Base-by-base conservation (phyloP, 371 early-diverging fungal genomes). In the Mortierella sp. region DNA sequence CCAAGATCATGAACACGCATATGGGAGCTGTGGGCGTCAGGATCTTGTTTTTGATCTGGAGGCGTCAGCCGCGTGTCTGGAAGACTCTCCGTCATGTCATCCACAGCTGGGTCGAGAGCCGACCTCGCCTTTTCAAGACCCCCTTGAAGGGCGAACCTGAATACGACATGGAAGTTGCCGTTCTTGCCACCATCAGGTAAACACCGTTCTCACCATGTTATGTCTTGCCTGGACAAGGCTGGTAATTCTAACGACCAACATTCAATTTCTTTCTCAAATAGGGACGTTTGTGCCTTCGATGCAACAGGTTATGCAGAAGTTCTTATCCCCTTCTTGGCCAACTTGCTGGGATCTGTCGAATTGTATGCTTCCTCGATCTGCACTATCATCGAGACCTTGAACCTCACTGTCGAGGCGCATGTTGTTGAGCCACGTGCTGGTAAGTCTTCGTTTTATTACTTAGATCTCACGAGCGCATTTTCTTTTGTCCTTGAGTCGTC, bases 11-110 rank as follows among this genome's bases (percentile, higher is more conserved):
- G n/a, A 74, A 73, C 72, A 87, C 89, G 8, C 77, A 87, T 9
- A 88, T 91, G 88, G 87, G 92, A 3, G 88, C 89, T 53, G 79
- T 93, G 21, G 92, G 91, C 26, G 87, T 92, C 43, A 87, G 87
- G 48, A 87, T 90, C n/a, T 74, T 93, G 11, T 86, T 82, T 3
- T 80, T 86, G 21, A 84, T 91, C 3, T 89, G 89, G 82, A 86
- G 89, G 34, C 86, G 86, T 10, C 93, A 93, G 57, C 90, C 93
- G 14, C 90, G 93, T 14, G 88, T 90, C 1, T 93, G 93, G 93
- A 91, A 91, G 69, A 91, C 92, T 24, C 80, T 93, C 0, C 90
- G 91, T 31, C 87, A 87, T 55, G 88, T 91, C 0, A 82, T 93
- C 55, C 78, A 90, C 10, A 91, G 90, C 16, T 93, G 93, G 93